phyloP scores from a whole-genome alignment of 2,329 filamentous ascomycete species.

The Penicillium sp. region DNA sequence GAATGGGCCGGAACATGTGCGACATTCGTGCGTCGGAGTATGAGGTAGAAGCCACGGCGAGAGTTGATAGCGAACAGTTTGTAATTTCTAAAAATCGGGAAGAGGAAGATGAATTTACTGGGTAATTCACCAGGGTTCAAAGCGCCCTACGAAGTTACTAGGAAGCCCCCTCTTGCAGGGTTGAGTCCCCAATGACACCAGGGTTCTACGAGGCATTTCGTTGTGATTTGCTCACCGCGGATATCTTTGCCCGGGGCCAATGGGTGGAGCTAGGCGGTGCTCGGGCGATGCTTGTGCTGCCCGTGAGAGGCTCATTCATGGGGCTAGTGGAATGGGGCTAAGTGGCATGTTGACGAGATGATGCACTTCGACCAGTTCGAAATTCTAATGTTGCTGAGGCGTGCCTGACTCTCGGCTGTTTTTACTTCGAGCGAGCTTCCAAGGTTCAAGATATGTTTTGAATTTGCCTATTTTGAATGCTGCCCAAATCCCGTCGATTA shows the following conservation, averaged over 20 bases:
- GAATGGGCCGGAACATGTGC: constrained; percentile 11
- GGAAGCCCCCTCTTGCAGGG: not conserved
- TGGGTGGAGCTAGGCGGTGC: not conserved
- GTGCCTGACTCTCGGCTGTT: too few relatives aligned
- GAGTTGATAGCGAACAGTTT: not conserved
- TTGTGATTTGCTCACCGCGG: not conserved
- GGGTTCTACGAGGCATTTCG: not conserved
- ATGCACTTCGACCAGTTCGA: too few relatives aligned
- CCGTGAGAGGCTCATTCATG: not conserved
- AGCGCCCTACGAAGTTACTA: not conserved
- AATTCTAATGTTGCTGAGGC: too few relatives aligned
- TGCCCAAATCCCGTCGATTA: too few relatives aligned
- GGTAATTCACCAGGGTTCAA: too few relatives aligned
- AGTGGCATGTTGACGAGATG: not conserved
- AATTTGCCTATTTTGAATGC: not conserved
- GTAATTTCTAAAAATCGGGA: not conserved
- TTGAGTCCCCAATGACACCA: not conserved
- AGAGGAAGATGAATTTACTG: not conserved
- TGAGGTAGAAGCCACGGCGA: constrained; percentile 18
- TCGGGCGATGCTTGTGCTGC: not conserved
- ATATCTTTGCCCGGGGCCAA: not conserved
- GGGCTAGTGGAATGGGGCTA: not conserved
- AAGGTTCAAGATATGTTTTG: not conserved
- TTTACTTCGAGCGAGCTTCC: too few relatives aligned
- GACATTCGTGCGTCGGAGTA: constrained; percentile 25